Evolutionary conservation across 768 basidiomycete species (phyloP), one percentile per base, ranked within the genome.

Genomic region (Pilatotrama ljubarskyi): DNA sequence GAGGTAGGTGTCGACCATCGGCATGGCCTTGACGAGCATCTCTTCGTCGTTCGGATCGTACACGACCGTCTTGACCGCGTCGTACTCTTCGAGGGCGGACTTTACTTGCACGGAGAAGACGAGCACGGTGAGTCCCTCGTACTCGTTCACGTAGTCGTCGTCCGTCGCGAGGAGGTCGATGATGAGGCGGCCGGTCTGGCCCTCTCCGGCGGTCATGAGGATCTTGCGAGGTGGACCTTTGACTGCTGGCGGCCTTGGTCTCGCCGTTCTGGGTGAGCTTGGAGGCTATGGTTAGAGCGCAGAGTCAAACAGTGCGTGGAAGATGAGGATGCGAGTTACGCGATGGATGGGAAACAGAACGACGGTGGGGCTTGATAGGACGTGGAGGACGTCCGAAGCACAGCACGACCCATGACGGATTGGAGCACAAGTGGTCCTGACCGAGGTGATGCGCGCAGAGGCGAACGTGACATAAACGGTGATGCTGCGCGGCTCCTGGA

Each of bases 401-500:
- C 22, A 6, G 44, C 25, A 24, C 22, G 13, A 26, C n/a, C 44
- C 44, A 46, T 46, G 44, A 46, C 44, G 44, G 25, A 46, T 25
- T 46, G 44, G 20, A 24, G 25, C 8, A 11, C 24, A 13, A 13
- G 44, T 3, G 5, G 42, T 20, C n/a, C 18, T 20, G 4, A n/a
- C 9, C 42, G 42, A 32, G 20, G 42, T 11, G 22, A 18, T 41
- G 40, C 15, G 40, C 40, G n/a, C 15, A 41, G 40, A 18, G 5
- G n/a, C 40, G 13, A n/a, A n/a, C n/a, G n/a, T n/a, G n/a, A n/a
- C n/a, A n/a, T n/a, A n/a, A n/a, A 91, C 64, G 1, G 83, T 81
- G 15, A 91, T 71, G 58, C 74, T 87, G 55, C 81, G 77, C 9
- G 84, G 83, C 59, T 81, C 83, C 48, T 78, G 72, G 68, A 92